A percentile compares a stretch with the other conserved stretches of the same genome.
Conservation (phyloP, 108 stramenopile genomes). For the Phaeodactylum tricornutum region DNA sequence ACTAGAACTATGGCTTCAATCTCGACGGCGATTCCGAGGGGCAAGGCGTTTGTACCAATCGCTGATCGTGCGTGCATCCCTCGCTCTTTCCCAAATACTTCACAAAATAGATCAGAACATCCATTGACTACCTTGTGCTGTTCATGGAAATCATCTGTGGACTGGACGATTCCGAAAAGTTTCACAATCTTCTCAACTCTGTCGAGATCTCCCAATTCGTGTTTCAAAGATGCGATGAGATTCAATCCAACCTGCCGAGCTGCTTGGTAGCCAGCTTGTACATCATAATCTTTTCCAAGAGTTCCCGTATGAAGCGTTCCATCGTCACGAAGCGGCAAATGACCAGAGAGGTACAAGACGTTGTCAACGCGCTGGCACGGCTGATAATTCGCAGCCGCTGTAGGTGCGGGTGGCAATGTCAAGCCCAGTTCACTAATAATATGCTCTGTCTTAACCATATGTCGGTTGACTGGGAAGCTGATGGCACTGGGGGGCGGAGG, state of each 20-base stretch:
- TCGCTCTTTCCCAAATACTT: conserved; percentile 37
- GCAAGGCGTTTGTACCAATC: conserved; percentile 47
- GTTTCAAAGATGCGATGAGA: conserved; percentile 56
- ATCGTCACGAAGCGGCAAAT: conserved; percentile 49
- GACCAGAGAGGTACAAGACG: conserved; percentile 51
- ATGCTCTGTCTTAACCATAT: conserved; percentile 41
- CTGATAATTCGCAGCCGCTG: conserved; percentile 50
- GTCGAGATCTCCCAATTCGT: conserved; percentile 52
- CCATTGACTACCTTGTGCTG: conserved; percentile 57
- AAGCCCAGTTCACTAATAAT: conserved; percentile 40
- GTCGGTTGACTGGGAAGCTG: too few species aligned
- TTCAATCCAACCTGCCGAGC: conserved; percentile 58
- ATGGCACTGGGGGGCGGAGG: too few species aligned
- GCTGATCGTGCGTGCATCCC: conserved; percentile 56
- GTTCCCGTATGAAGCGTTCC: conserved; percentile 50
- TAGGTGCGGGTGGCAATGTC: conserved; percentile 45
- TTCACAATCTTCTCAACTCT: conserved; percentile 50
- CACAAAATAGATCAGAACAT: conserved; percentile 43
- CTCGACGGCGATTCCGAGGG: conserved; percentile 45
- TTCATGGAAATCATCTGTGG: conserved; percentile 42
- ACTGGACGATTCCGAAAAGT: conserved; percentile 56
- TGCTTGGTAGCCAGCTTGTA: conserved; percentile 60
- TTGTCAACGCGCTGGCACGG: conserved; percentile 32
- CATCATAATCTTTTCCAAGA: conserved; percentile 37
- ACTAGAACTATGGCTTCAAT: conserved; percentile 58